Percentiles rank a stretch among this genome's conserved stretches.
These are phyloP conservation scores for Thermothielavioides terrestris DNA, from an alignment of 495 filamentous ascomycete species.

Conservation along the genomic window DNA sequence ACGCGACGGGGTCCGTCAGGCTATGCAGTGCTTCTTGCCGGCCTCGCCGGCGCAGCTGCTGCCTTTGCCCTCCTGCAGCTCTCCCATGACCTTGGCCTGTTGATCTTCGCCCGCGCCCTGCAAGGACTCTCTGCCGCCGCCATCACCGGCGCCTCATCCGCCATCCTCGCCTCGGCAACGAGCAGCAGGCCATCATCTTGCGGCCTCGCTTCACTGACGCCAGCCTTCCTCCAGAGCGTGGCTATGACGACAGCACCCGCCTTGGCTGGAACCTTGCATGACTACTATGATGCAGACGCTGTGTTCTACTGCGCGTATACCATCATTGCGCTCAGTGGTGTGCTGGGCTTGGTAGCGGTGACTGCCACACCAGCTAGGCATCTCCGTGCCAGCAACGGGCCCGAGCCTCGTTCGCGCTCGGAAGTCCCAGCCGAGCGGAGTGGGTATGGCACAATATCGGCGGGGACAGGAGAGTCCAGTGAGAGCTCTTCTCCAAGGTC, in stretches of 20 bases:
- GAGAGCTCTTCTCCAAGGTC: slow-evolving; percentile 11
- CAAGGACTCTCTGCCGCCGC: slow-evolving; percentile 21
- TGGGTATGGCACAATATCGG: slow-evolving; percentile 19
- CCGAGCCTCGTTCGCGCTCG: not conserved
- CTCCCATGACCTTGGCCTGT: slow-evolving; percentile 4
- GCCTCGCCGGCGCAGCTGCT: slow-evolving; percentile 13
- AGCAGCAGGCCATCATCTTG: not conserved
- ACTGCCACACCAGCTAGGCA: not conserved
- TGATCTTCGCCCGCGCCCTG: slow-evolving; percentile 19
- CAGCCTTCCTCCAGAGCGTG: slow-evolving; percentile 16
- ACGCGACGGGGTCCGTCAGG: slow-evolving; percentile 2
- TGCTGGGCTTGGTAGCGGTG: slow-evolving; percentile 11
- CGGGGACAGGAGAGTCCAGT: not conserved
- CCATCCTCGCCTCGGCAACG: slow-evolving; percentile 5
- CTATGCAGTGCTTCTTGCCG: slow-evolving; percentile 12
- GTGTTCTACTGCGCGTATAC: slow-evolving; percentile 23
- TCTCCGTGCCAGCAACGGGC: not conserved
- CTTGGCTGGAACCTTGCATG: slow-evolving; percentile 14
- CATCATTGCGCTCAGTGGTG: slow-evolving; percentile 6
- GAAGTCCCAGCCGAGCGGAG: not conserved
- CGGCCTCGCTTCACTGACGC: slow-evolving; percentile 10
- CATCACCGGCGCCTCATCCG: slow-evolving; percentile 15
- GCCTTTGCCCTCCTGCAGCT: slow-evolving; percentile 20
- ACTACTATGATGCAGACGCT: slow-evolving; percentile 3
- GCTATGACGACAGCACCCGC: slow-evolving; percentile 18